Evolutionary conservation across 2,329 filamentous ascomycete genomes (phyloP), one percentile per base, ranked within the genome.

Genomic region (Aspergillus thermomutatus): DNA sequence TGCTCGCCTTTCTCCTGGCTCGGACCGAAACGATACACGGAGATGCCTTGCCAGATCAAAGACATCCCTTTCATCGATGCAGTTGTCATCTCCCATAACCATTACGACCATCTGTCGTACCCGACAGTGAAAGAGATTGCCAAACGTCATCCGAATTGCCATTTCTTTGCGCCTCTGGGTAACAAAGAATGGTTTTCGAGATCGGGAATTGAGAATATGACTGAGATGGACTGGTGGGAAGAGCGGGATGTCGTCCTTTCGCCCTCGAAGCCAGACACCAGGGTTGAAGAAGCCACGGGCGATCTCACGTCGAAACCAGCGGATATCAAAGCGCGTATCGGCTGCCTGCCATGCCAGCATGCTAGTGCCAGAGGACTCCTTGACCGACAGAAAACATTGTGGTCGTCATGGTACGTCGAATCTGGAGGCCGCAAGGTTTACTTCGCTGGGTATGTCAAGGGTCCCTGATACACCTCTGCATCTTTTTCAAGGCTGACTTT

Each of bases 211-310:
- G 62, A 82, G 1, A 90, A 91, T 57, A 87, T 93, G 46, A 95
- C 91, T 0, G 92, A 97, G 76, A 74, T 97, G 67, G 93, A 97
- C 75, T 97, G 93, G 93, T 97, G 93, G 93, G 87, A 96, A 64
- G 87, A 90, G 61, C 82, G 86, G 5, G 87, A 93, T 49, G 73
- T 96, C n/a, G 85, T 78, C 0, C 75, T 96, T 26, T 79, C 82
- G 14, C 70, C 75, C 6, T 65, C 67, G 9, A 53, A 65, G 62
- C 62, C 66, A 14, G 41, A 51, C 1, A 55, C 61, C 0, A 64
- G 72, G 50, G 68, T 75, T 3, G 69, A 67, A 31, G 66, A 50
- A 27, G 17, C 62, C n/a, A 57, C 60, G 8, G 64, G 70, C 21
- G 64, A 62, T 50, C 52, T 60, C 21, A 23, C 55, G 47, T 55